Conservation (phyloP, 371 early-diverging fungal species). For the Globomyces sp. region DNA sequence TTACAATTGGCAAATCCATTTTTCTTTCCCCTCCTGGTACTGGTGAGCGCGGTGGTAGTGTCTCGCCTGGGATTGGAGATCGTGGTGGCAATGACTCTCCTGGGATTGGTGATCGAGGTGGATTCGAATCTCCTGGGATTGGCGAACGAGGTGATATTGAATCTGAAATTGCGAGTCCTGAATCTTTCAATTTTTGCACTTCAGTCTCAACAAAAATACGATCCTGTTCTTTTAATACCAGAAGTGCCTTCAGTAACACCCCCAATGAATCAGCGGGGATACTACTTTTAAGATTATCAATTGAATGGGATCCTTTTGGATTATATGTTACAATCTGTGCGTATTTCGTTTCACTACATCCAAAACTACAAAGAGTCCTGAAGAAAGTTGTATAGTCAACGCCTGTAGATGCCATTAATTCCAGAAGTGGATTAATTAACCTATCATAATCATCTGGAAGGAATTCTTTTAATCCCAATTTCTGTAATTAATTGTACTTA, state of each 20-base stretch:
- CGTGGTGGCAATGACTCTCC: not conserved
- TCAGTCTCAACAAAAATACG: conserved; percentile 2
- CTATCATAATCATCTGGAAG: conserved; percentile 50
- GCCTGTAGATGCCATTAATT: conserved; percentile 55
- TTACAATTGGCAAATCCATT: too few relatives aligned
- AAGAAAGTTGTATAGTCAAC: conserved; percentile 77
- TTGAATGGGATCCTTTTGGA: conserved; percentile 14
- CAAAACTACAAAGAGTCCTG: conserved; percentile 52
- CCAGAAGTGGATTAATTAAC: conserved; percentile 67
- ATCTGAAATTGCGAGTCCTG: not conserved
- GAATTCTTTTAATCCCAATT: conserved; percentile 40
- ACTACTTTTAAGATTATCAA: not conserved
- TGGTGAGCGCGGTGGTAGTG: not conserved
- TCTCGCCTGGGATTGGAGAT: not conserved
- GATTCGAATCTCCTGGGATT: not conserved
- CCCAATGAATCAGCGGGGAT: conserved; percentile 1
- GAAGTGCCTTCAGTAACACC: not conserved
- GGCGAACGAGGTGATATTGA: not conserved
- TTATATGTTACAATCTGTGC: conserved; percentile 10
- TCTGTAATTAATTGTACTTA: conserved; percentile 30
- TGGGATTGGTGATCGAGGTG: not conserved
- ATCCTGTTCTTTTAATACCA: not conserved
- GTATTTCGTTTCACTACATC: conserved; percentile 27
- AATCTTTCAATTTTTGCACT: not conserved
- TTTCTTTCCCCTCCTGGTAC: too few relatives aligned